phyloP scores from a whole-genome alignment of 257 asterid species.

The Lycium barbarum region DNA sequence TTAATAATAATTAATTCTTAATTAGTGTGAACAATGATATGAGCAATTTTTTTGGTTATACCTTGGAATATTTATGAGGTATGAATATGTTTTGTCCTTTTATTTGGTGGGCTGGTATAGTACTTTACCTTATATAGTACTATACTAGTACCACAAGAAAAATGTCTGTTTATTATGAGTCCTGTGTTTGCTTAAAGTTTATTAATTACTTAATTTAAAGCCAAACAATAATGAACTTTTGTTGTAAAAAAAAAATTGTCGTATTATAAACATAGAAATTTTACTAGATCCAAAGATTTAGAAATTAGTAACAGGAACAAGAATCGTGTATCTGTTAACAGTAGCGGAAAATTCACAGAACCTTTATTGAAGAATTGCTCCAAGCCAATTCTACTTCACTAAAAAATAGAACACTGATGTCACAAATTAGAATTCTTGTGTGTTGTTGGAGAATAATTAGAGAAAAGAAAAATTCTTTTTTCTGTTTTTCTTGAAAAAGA shows the following conservation, averaged over 20 bases:
- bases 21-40: background rate
- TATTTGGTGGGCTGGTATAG: background rate
- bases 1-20: background rate
- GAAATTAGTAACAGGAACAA: too few relatives aligned
- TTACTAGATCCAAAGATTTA: background rate
- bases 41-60: too few relatives aligned
- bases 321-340: too few relatives aligned
- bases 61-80: background rate
- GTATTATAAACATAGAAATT: background rate
- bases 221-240: background rate
- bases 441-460: too few relatives aligned
- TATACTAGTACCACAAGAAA: too few relatives aligned
- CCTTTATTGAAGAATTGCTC: too few relatives aligned
- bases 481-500: too few relatives aligned
- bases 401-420: too few relatives aligned
- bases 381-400: too few relatives aligned
- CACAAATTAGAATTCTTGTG: too few relatives aligned
- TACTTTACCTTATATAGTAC: background rate
- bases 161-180: background rate
- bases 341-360: too few relatives aligned
- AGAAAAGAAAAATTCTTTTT: too few relatives aligned
- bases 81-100: background rate
- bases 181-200: background rate
- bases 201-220: background rate
- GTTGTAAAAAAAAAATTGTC: background rate